Evolutionary conservation across 1,139 yeast genomes (phyloP), one percentile per base, ranked within the genome.

Genomic region (Zygosaccharomyces sapae): DNA sequence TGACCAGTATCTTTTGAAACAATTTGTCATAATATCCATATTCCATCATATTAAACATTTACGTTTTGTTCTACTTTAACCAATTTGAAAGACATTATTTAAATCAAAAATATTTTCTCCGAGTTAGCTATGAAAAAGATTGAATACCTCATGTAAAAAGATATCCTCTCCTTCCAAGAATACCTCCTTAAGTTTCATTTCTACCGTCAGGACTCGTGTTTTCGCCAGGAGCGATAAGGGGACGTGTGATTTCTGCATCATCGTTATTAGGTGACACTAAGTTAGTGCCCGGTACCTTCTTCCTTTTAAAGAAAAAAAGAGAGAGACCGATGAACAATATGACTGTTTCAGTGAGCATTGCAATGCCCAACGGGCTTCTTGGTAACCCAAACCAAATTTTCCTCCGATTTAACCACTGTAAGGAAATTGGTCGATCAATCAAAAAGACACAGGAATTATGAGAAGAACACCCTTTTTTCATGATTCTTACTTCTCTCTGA

Each of bases 401-500:
- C 33, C 72, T 76, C 29, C 59, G 63, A 7, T 61, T 58, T 37
- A 86, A 64, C 96, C 97, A 88, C 2, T 65, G 63, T 4, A 83
- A 77, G 8, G 78, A 70, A 12, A 82, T 69, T 4, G 92, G 90
- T 45, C 81, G 71, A 57, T 89, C 96, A 27, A 88, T 71, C 16
- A 85, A 67, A 49, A 87, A 78, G 1, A 89, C 80, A 50, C 96
- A 87, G 1, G 83, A 70, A 1, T 66, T 60, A 13, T 59, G 53
- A 8, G 55, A 71, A 0, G 89, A 74, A 56, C 90, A 81, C 1
- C 96, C 97, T 56, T 77, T 79, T 24, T 79, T 74, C 19, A 84
- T 53, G 7, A 89, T 69, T 44, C 82, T 71, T 0, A 86, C 85
- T 55, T 83, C 88, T 55, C 79, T 83, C 43, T 81, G 84, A 44